Conservation (phyloP, 208 protist genomes). For the Crithidia mellificae region DNA sequence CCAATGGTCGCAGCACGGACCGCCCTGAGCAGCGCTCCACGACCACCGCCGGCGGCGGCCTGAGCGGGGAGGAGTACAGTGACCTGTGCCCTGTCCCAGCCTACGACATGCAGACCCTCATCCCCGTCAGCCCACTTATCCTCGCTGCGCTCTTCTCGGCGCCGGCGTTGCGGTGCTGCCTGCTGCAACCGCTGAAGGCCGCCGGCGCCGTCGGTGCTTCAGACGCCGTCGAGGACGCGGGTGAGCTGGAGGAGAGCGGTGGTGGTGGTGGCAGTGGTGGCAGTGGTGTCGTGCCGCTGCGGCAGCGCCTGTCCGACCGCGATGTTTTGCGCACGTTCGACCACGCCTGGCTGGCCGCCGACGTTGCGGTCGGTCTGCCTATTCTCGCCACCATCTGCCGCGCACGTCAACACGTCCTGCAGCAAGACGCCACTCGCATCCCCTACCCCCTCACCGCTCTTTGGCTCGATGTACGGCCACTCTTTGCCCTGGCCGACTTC, state of each 20-base stretch:
- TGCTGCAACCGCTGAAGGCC: constrained; percentile 51
- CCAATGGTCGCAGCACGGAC: constrained; percentile 3
- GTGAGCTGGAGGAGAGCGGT: neutral
- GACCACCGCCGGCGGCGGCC: neutral
- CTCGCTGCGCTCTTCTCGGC: constrained; percentile 64
- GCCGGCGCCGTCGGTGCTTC: neutral
- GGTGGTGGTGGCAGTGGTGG: neutral
- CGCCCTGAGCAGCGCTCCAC: neutral
- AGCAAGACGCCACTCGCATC: constrained; percentile 44
- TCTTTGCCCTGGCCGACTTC: constrained; percentile 41
- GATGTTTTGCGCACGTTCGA: constrained; percentile 29
- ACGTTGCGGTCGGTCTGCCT: constrained; percentile 52
- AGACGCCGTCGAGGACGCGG: constrained; percentile 1
- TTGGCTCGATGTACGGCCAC: constrained; percentile 70
- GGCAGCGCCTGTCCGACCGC: constrained; percentile 7
- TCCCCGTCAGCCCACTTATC: constrained; percentile 64
- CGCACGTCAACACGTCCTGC: constrained; percentile 44
- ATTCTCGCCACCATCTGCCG: constrained; percentile 61
- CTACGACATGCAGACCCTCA: constrained; percentile 52
- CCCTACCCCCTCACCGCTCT: constrained; percentile 51
- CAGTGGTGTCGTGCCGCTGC: neutral
- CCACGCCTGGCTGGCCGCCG: constrained; percentile 51
- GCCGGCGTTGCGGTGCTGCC: constrained; percentile 55
- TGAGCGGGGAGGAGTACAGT: constrained; percentile 5
- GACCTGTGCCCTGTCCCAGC: constrained; percentile 11